phyloP scores from a whole-genome alignment of 1,284 basidiomycete genomes.

The Bjerkandera adusta region DNA sequence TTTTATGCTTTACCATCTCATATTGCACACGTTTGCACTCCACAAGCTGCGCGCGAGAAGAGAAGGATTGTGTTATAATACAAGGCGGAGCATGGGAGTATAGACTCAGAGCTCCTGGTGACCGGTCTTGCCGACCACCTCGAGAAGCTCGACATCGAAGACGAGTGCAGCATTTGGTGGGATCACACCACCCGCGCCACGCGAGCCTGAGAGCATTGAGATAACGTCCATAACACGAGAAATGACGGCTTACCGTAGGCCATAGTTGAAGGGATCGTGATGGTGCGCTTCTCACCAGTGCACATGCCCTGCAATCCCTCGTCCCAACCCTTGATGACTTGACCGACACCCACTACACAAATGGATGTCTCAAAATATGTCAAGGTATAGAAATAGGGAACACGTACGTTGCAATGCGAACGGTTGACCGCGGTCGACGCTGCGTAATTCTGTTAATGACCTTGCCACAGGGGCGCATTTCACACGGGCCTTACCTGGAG shows the following conservation, averaged over 20 bases:
- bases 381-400: neutral
- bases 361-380: neutral
- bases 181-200: conserved; percentile 77
- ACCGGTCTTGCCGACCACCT: conserved; percentile 36
- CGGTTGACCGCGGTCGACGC: conserved; percentile 65
- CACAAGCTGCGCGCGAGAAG: neutral
- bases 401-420: conserved; percentile 66
- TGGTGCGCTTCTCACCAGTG: conserved; percentile 85
- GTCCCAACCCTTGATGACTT: conserved; percentile 86
- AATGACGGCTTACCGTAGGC: conserved; percentile 79
- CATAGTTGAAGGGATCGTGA: conserved; percentile 78
- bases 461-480: neutral
- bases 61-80: neutral
- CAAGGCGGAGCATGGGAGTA: neutral
- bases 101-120: conserved; percentile 37
- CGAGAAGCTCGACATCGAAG: conserved; percentile 85
- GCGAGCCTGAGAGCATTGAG: conserved; percentile 48
- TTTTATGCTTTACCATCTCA: neutral
- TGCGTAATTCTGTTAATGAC: conserved; percentile 26
- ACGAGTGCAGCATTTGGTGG: conserved; percentile 83
- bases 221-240: neutral
- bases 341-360: conserved; percentile 68
- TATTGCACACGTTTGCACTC: neutral
- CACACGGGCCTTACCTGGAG: conserved; percentile 53
- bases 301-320: conserved; percentile 84